Base-by-base conservation (phyloP, 108 stramenopile genomes). In the Pseudonitzschia delicatissima region DNA sequence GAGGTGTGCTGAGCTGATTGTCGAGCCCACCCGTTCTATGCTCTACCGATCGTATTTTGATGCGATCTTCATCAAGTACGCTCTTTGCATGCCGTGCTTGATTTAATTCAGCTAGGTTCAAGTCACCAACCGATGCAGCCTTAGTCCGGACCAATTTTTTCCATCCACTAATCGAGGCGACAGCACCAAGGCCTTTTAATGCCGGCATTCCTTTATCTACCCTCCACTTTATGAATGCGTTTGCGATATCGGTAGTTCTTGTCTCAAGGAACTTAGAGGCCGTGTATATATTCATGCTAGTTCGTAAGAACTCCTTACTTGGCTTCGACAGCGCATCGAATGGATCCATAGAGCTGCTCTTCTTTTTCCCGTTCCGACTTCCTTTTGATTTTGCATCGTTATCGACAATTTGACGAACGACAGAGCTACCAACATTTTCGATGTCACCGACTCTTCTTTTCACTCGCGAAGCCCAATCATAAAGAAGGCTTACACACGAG, bases 161-260 rank as follows among this genome's bases (percentile, higher is more conserved):
- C 82, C 82, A 83, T 33, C 79, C 79, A 62, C 68, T 74, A 21
- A 81, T 69, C 1, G 76, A 74, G 21, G 83, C 78, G 33, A 81
- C 80, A 9, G 79, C 64, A 5, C 83, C 83, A n/a, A 68, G 40
- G 9, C 83, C 83, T 39, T 81, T 84, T 31, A 84, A 42, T 11
- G 37, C 66, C n/a, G 72, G 29, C 76, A 82, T 77, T 6, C 64
- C 35, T 11, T 44, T 48, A 18, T 52, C 44, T 51, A 17, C 66
- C 23, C 79, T 49, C 67, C 66, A 84, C 21, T 55, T 52, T 13
- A 78, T 53, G 45, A 79, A 79, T n/a, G 55, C 62, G 26, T 60
- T 49, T n/a, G 78, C 79, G 21, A 84, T 58, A 27, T 69, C 47
- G 4, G 77, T 75, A 12, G 83, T 81, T 55, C 67, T 62, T 6